A percentile compares a stretch with the other conserved stretches of the same genome.
Evolutionary conservation across 2,329 filamentous ascomycete genomes (phyloP).

Genomic region (Cytospora schulzeri): DNA sequence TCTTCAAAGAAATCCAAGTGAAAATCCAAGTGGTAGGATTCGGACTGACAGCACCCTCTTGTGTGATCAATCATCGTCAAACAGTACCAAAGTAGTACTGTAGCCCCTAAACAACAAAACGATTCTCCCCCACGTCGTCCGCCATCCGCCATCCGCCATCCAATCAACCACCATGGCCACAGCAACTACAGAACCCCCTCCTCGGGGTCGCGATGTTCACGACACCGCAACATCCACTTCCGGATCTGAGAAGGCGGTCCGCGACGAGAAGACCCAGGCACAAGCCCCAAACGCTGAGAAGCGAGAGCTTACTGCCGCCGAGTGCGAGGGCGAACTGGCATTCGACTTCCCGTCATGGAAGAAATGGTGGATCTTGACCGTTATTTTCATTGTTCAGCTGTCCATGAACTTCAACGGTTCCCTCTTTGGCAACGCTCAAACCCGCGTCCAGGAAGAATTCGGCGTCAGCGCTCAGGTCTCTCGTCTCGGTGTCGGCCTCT

Average conservation of each 20-base stretch:
- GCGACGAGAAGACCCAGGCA: constrained; percentile 19
- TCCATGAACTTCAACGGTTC: constrained; percentile 82
- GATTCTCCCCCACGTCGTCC: neutral
- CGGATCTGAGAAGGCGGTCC: constrained; percentile 6
- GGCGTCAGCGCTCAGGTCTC: constrained; percentile 68
- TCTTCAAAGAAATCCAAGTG: neutral
- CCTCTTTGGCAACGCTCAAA: constrained; percentile 70
- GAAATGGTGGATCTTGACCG: constrained; percentile 73
- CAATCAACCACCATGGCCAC: neutral
- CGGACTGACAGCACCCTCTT: neutral
- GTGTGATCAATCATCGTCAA: neutral
- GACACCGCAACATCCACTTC: neutral
- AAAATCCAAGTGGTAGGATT: neutral
- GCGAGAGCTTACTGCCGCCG: constrained; percentile 52
- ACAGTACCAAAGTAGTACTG: neutral
- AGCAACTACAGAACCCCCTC: constrained; percentile 13
- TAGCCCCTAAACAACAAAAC: neutral
- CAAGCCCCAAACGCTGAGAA: constrained; percentile 12
- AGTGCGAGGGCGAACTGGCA: constrained; percentile 68
- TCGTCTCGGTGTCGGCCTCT: constrained; percentile 74
- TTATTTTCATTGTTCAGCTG: constrained; percentile 73
- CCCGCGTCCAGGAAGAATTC: constrained; percentile 68
- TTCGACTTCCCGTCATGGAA: constrained; percentile 61
- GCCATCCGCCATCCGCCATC: neutral
- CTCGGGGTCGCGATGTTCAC: neutral